Percentiles rank a stretch among this genome's conserved stretches.
phyloP scores from a whole-genome alignment of 441 rosid genomes.

The Gossypium davidsonii region DNA sequence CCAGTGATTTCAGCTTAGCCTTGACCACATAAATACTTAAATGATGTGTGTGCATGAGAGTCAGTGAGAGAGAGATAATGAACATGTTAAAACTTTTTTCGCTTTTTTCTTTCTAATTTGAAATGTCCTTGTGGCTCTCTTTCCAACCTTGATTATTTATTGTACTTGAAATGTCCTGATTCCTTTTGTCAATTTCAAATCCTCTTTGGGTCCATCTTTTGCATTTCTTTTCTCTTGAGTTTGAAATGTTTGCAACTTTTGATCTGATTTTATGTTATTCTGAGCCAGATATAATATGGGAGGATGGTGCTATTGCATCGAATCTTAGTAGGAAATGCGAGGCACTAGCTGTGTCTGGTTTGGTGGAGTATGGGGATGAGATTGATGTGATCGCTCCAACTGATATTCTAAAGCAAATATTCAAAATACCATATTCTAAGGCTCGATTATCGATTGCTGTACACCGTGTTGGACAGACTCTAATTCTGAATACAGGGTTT shows the following conservation, averaged over 20 bases:
- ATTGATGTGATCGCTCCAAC: conserved; percentile 85
- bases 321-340: conserved; percentile 72
- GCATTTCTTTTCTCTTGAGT: conserved; percentile 11
- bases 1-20: background rate
- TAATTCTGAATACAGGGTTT: conserved; percentile 80
- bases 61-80: background rate
- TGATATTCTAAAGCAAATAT: conserved; percentile 88
- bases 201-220: background rate
- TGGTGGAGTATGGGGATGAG: conserved; percentile 90
- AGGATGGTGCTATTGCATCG: conserved; percentile 53
- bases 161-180: background rate
- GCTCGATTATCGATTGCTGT: conserved; percentile 88
- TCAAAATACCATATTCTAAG: conserved; percentile 91
- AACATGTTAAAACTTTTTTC: background rate
- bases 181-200: background rate
- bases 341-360: conserved; percentile 85
- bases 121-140: background rate
- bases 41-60: background rate
- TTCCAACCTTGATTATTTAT: background rate
- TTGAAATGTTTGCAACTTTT: conserved; percentile 1
- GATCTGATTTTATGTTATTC: conserved; percentile 12
- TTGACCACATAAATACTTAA: background rate
- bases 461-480: conserved; percentile 87
- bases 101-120: background rate
- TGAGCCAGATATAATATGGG: conserved; percentile 59